Conservation (phyloP, 1,284 basidiomycete species). For the Microbotryum lychnidis-dioicae region DNA sequence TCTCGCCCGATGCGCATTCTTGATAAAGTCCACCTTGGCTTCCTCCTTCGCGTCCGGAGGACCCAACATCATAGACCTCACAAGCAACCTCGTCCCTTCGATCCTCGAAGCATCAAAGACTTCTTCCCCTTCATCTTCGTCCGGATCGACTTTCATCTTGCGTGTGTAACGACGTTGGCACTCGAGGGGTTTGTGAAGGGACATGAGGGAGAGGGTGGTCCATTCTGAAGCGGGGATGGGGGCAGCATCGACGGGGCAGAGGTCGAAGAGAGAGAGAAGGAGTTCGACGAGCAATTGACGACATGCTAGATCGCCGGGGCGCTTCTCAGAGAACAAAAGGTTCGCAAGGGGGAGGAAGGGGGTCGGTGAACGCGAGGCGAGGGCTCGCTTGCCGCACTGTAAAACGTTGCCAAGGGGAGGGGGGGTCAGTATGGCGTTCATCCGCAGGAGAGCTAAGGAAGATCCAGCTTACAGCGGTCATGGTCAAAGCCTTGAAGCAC, state of each 20-base stretch:
- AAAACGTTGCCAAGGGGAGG: neutral
- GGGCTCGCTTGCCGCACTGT: constrained; percentile 49
- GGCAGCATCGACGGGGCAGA: constrained; percentile 49
- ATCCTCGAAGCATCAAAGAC: constrained; percentile 10
- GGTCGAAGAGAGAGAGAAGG: constrained; percentile 68
- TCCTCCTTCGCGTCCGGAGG: constrained; percentile 38
- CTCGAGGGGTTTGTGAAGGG: constrained; percentile 53
- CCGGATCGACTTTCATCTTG: constrained; percentile 14
- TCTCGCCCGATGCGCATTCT: constrained; percentile 66
- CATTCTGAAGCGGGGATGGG: constrained; percentile 43
- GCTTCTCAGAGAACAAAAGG: constrained; percentile 91
- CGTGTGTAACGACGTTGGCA: constrained; percentile 20
- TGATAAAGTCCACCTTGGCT: constrained; percentile 62
- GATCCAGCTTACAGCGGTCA: constrained; percentile 59
- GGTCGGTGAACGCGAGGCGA: constrained; percentile 70
- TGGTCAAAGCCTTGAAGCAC: constrained; percentile 86
- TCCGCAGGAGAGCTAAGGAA: constrained; percentile 43
- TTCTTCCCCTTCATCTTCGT: constrained; percentile 4
- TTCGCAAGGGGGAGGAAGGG: constrained; percentile 76
- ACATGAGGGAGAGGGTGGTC: constrained; percentile 60
- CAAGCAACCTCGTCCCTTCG: constrained; percentile 22
- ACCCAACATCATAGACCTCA: constrained; percentile 38
- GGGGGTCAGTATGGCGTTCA: neutral
- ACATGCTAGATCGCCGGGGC: constrained; percentile 83
- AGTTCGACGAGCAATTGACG: constrained; percentile 85